Evolutionary conservation across 2,329 filamentous ascomycete species (phyloP).

Genomic region (Bipolaris sorokiniana): DNA sequence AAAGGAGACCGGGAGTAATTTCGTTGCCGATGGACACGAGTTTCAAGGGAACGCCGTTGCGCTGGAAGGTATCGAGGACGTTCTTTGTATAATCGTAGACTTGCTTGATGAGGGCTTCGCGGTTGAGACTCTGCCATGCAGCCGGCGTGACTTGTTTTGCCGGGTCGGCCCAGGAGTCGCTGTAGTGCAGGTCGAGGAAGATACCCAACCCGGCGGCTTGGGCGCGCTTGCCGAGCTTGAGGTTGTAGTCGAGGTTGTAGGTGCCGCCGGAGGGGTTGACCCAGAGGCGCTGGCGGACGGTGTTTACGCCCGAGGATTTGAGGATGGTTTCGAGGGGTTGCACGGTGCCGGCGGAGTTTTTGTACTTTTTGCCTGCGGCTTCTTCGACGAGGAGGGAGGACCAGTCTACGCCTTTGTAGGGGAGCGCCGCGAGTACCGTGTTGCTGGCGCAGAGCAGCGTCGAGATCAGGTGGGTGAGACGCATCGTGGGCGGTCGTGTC

Average conservation of each 20-base stretch:
- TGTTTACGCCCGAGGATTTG: slow-evolving; percentile 68
- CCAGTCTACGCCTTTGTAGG: slow-evolving; percentile 72
- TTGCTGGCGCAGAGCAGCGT: slow-evolving; percentile 29
- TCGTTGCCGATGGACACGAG: slow-evolving; percentile 78
- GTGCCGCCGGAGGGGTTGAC: slow-evolving; percentile 66
- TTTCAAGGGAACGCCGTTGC: slow-evolving; percentile 60
- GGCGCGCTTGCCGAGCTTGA: slow-evolving; percentile 69
- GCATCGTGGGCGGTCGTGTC: slow-evolving; percentile 27
- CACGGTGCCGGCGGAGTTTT: slow-evolving; percentile 59
- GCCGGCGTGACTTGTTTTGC: slow-evolving; percentile 66
- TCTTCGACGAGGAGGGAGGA: slow-evolving; percentile 71
- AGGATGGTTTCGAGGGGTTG: slow-evolving; percentile 69
- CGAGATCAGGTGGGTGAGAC: slow-evolving; percentile 26
- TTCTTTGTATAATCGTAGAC: slow-evolving; percentile 73
- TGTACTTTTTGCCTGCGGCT: slow-evolving; percentile 65
- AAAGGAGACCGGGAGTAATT: slow-evolving; percentile 70
- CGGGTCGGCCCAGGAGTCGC: slow-evolving; percentile 75
- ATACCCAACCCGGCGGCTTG: slow-evolving; percentile 66
- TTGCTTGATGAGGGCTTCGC: slow-evolving; percentile 64
- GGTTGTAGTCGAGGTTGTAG: slow-evolving; percentile 74
- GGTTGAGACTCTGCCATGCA: slow-evolving; percentile 65
- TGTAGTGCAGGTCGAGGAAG: slow-evolving; percentile 69
- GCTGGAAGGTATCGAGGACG: slow-evolving; percentile 66
- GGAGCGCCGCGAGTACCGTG: slow-evolving; percentile 56
- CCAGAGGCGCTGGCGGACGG: slow-evolving; percentile 74